Conservation (phyloP, 768 basidiomycete species). For the Phanerochaete sordida region DNA sequence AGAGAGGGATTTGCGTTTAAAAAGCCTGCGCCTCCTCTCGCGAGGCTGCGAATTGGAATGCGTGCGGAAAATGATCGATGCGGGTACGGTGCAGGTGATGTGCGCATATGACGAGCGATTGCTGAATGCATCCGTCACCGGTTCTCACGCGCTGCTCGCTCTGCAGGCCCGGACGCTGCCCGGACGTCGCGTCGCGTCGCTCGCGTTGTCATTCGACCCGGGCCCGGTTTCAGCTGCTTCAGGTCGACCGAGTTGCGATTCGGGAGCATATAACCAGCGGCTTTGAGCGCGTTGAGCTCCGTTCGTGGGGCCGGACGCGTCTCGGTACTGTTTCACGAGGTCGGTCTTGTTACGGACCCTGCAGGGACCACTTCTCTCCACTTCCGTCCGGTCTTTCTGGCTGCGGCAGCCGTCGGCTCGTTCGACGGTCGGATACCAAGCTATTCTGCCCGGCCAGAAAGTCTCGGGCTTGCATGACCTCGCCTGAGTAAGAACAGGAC, state of each 20-base stretch:
- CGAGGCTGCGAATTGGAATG: not conserved
- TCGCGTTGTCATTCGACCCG: not conserved
- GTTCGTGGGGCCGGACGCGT: too few species aligned
- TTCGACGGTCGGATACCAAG: not conserved
- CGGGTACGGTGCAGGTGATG: not conserved
- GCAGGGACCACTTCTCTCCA: not conserved
- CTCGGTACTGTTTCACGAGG: not conserved
- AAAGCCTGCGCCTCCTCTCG: not conserved
- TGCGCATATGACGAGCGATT: slow-evolving; percentile 1
- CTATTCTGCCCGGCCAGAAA: not conserved
- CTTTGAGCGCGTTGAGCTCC: too few species aligned
- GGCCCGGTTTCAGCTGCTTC: not conserved
- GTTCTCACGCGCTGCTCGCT: not conserved
- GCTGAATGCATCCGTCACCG: not conserved
- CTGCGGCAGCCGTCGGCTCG: not conserved
- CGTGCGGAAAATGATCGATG: slow-evolving; percentile 1
- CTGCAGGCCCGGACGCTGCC: not conserved
- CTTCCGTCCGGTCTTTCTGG: too few species aligned
- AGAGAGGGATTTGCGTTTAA: not conserved
- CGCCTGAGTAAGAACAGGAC: not conserved
- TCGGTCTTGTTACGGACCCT: not conserved
- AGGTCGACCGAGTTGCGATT: not conserved
- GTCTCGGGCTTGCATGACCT: not conserved
- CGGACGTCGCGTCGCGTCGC: not conserved
- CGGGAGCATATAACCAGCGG: too few species aligned